Percentiles rank a stretch among this genome's conserved stretches.
phyloP scores from a whole-genome alignment of 225 moss, liverwort and hornwort genomes.

The Physcomitrellopsis africana region DNA sequence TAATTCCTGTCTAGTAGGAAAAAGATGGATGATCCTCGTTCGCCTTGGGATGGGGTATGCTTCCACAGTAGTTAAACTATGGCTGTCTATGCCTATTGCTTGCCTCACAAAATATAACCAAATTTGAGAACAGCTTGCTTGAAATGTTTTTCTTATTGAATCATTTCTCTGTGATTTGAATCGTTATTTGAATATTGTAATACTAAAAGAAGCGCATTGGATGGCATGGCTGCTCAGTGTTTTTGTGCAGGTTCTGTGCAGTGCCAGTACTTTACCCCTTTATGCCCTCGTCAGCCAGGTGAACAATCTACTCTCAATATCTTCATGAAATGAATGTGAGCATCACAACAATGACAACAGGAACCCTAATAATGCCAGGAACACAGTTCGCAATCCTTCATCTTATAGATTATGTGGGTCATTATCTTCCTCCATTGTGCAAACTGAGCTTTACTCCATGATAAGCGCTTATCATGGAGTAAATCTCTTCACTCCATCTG shows the following conservation, averaged over 20 bases:
- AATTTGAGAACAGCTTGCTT: not conserved
- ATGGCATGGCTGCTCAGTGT: conserved; percentile 42
- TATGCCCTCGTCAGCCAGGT: conserved; percentile 95
- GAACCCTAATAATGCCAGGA: not conserved
- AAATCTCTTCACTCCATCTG: too few relatives aligned
- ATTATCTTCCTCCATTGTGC: too few relatives aligned
- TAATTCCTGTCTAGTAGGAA: conserved; percentile 72
- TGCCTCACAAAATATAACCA: not conserved
- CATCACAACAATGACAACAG: not conserved
- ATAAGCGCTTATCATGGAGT: too few relatives aligned
- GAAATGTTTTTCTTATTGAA: not conserved
- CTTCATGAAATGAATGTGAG: too few relatives aligned
- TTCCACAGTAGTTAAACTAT: not conserved
- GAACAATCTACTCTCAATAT: not conserved
- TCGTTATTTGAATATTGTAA: not conserved
- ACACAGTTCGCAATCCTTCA: too few relatives aligned
- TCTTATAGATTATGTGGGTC: too few relatives aligned
- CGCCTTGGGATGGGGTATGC: conserved; percentile 78
- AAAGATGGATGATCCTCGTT: conserved; percentile 57
- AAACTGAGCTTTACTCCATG: too few relatives aligned
- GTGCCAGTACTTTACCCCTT: conserved; percentile 78
- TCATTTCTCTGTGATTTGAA: not conserved
- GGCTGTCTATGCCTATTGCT: not conserved
- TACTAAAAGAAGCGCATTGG: not conserved
- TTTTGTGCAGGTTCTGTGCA: conserved; percentile 74